Conservation (phyloP, 345 rosid genomes). For the Arabidopsis suecica region DNA sequence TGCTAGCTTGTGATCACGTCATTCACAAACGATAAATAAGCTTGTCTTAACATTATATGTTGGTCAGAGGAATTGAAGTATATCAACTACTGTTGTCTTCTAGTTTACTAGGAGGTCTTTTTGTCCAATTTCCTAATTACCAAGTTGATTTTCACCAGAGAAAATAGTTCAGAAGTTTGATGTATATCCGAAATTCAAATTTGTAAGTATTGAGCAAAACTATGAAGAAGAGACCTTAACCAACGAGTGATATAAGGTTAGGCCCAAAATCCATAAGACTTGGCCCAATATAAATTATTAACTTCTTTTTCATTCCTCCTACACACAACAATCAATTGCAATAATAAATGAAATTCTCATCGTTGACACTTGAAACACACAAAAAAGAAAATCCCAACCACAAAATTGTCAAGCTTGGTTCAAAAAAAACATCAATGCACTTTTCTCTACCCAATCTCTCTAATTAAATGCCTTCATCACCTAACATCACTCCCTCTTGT, state of each 20-base stretch:
- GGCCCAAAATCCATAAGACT: neutral
- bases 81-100: neutral
- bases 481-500: constrained; percentile 28
- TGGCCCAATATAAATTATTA: neutral
- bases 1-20: constrained; percentile 9
- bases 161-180: no score
- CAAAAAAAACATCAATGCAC: constrained; percentile 40
- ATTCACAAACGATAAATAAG: neutral
- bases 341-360: constrained; percentile 25
- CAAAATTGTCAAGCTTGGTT: constrained; percentile 26
- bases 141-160: no score
- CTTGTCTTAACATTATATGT: neutral
- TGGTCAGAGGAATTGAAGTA: neutral
- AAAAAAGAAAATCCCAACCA: constrained; percentile 9
- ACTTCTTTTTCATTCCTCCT: neutral
- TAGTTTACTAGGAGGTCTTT: neutral
- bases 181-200: no score
- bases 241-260: neutral
- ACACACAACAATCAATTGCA: constrained; percentile 5
- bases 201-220: no score
- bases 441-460: constrained; percentile 26
- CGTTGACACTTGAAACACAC: neutral
- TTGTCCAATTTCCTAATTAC: no score
- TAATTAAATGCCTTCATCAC: constrained; percentile 31
- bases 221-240: no score